Evolutionary conservation across 2,329 filamentous ascomycete genomes (phyloP).

Genomic region (Verticillium albo-atrum): DNA sequence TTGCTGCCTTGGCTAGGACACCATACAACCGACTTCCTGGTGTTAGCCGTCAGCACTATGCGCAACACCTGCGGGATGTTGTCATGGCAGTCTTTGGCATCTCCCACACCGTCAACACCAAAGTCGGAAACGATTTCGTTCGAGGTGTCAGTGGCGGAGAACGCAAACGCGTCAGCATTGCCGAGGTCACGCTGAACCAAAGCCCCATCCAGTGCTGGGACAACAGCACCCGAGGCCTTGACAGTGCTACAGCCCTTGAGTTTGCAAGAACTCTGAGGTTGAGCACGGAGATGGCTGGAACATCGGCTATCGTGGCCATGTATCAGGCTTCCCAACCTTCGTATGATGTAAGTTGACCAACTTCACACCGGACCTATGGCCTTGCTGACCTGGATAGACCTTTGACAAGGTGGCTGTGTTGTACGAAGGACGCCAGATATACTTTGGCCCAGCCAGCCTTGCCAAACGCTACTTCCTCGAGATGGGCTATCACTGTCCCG

Average conservation of each 20-base stretch:
- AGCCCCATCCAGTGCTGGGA: slow-evolving; percentile 63
- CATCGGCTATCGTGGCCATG: slow-evolving; percentile 53
- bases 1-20: slow-evolving; percentile 58
- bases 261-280: slow-evolving; percentile 55
- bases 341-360: slow-evolving; percentile 8
- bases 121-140: slow-evolving; percentile 57
- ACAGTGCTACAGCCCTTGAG: slow-evolving; percentile 57
- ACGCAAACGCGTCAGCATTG: slow-evolving; percentile 64
- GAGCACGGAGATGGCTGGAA: slow-evolving; percentile 51
- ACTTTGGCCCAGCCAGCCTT: slow-evolving; percentile 52
- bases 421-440: slow-evolving; percentile 64
- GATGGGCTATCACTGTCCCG: slow-evolving; percentile 44
- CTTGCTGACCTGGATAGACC: slow-evolving; percentile 18
- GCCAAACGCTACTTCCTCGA: slow-evolving; percentile 58
- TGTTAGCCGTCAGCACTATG: slow-evolving; percentile 47
- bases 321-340: slow-evolving; percentile 47
- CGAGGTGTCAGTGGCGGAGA: slow-evolving; percentile 50
- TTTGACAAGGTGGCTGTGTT: slow-evolving; percentile 67
- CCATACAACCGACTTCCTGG: slow-evolving; percentile 57
- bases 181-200: slow-evolving; percentile 48
- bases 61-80: slow-evolving; percentile 31
- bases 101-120: slow-evolving; percentile 54
- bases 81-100: slow-evolving; percentile 61
- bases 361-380: too few species aligned
- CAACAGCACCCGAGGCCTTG: slow-evolving; percentile 57